Percentiles rank a stretch among this genome's conserved stretches.
Conservation (phyloP, 2,329 filamentous ascomycete genomes). For the Phyllosticta citribraziliensis region DNA sequence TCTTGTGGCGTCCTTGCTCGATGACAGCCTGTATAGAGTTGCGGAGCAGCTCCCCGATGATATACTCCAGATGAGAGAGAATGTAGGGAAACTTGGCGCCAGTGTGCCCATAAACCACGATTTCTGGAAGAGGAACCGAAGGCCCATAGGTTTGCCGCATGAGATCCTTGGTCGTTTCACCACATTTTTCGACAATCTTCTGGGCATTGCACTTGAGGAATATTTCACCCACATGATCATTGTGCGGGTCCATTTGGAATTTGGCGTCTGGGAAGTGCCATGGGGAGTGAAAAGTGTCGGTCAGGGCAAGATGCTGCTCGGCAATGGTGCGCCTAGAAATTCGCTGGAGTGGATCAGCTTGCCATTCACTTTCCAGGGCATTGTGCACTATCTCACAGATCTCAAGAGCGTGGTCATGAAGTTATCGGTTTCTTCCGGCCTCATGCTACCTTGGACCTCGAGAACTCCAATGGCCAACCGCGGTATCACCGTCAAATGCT, state of each 20-base stretch:
- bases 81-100: constrained; percentile 94
- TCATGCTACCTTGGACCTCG: constrained; percentile 77
- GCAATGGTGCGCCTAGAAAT: constrained; percentile 95
- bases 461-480: constrained; percentile 89
- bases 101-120: constrained; percentile 74
- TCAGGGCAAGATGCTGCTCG: constrained; percentile 90
- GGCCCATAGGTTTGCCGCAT: constrained; percentile 66
- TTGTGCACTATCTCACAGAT: constrained; percentile 50
- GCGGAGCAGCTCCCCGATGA: constrained; percentile 85
- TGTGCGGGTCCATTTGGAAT: constrained; percentile 45
- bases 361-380: background rate
- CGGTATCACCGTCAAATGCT: constrained; percentile 88
- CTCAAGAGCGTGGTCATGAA: constrained; percentile 93
- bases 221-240: constrained; percentile 90
- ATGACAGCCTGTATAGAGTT: constrained; percentile 92
- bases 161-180: constrained; percentile 63
- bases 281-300: constrained; percentile 83
- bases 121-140: constrained; percentile 63
- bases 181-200: constrained; percentile 79
- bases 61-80: constrained; percentile 91
- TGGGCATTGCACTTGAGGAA: constrained; percentile 87
- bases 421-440: constrained; percentile 69
- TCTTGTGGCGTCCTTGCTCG: constrained; percentile 51
- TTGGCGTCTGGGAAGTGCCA: constrained; percentile 80
- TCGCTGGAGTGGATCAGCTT: constrained; percentile 42